phyloP scores from a whole-genome alignment of 768 basidiomycete species.

The Cystofilobasidium bisporidii region DNA sequence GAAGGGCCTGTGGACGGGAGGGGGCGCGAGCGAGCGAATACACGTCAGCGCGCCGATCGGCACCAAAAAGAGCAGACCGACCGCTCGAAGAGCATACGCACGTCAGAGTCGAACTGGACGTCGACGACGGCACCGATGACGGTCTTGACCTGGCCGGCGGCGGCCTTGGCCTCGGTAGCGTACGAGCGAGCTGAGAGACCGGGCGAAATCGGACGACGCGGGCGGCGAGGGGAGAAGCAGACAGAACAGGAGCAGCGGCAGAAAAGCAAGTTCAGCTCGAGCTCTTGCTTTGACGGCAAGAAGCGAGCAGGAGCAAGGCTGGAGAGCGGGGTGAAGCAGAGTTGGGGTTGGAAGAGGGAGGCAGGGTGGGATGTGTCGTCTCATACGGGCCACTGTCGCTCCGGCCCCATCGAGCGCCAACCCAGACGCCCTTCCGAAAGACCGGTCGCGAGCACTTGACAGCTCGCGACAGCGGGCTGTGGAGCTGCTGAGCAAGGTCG shows the following conservation, averaged over 20 bases:
- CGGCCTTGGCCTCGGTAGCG: constrained; percentile 74
- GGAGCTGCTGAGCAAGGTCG: too few species aligned
- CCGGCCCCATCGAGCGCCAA: too few species aligned
- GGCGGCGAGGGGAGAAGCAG: neutral
- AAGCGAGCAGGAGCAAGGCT: too few species aligned
- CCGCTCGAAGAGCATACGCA: neutral
- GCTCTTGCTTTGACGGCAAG: too few species aligned
- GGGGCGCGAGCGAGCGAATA: neutral
- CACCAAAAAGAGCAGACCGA: neutral
- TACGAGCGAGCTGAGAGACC: constrained; percentile 56
- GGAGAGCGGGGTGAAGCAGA: too few species aligned
- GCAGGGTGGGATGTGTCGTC: too few species aligned
- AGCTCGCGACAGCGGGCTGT: too few species aligned
- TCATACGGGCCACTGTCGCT: too few species aligned
- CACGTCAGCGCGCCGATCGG: neutral
- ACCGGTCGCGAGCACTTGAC: too few species aligned
- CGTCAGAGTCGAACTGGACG: constrained; percentile 45
- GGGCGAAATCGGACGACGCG: neutral
- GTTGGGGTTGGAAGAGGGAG: too few species aligned
- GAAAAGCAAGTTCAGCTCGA: too few species aligned
- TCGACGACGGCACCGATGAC: constrained; percentile 99
- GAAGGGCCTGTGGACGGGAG: constrained; percentile 83
- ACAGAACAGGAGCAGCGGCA: neutral
- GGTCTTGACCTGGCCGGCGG: constrained; percentile 78
- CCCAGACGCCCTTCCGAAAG: too few species aligned